Conservation (phyloP, 2,329 filamentous ascomycete species). For the Calonectria honghensis region DNA sequence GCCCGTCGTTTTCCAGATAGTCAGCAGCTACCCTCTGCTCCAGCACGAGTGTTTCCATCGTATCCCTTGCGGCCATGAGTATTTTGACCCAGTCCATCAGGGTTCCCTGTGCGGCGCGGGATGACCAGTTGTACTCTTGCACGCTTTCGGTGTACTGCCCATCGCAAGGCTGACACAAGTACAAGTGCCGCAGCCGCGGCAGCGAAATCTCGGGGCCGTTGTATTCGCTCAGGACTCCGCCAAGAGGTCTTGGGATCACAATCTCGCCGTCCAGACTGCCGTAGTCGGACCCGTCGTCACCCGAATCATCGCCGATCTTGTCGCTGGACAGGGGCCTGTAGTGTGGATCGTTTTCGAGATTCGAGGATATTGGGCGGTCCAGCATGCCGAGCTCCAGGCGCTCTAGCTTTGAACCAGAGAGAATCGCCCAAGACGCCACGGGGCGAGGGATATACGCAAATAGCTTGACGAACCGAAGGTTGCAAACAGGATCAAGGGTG, state of each 20-base stretch:
- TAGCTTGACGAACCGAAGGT: conserved; percentile 42
- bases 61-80: not conserved
- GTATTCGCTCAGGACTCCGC: not conserved
- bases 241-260: conserved; percentile 24
- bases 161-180: conserved; percentile 8
- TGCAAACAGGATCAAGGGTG: not conserved
- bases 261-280: not conserved
- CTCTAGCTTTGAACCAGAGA: conserved; percentile 18
- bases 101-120: not conserved
- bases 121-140: conserved; percentile 1
- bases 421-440: conserved; percentile 41
- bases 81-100: not conserved
- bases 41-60: not conserved
- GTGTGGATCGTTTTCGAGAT: not conserved
- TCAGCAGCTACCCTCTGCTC: conserved; percentile 13
- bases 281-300: not conserved
- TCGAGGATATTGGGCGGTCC: conserved; percentile 28
- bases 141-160: not conserved
- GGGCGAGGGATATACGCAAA: conserved; percentile 34
- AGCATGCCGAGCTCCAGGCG: conserved; percentile 45
- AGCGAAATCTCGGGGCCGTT: not conserved
- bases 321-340: conserved; percentile 25
- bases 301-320: not conserved
- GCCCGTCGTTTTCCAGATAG: not conserved
- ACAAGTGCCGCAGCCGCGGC: conserved; percentile 7